Percentiles rank a stretch among this genome's conserved stretches.
phyloP scores from a whole-genome alignment of 2,329 filamentous ascomycete genomes.

The Penicillium griseofulvum region DNA sequence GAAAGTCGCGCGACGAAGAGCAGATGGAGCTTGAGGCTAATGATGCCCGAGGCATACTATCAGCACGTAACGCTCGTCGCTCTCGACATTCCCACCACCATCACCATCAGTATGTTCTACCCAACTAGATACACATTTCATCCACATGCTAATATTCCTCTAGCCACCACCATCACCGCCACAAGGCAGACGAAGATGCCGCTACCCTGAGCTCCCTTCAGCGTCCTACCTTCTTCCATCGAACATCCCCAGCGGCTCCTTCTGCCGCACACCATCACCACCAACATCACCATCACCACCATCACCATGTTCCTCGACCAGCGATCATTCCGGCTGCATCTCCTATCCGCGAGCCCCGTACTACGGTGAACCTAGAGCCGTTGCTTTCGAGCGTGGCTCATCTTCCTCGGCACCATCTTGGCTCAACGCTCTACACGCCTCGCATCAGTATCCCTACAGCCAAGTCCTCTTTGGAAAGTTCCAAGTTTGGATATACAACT shows the following conservation, averaged over 20 bases:
- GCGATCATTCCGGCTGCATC: constrained; percentile 23
- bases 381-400: constrained; percentile 70
- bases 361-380: constrained; percentile 64
- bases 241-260: constrained; percentile 29
- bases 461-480: constrained; percentile 43
- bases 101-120: constrained; percentile 52
- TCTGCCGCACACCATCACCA: constrained; percentile 40
- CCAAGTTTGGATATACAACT: constrained; percentile 58
- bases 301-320: constrained; percentile 31
- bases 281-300: constrained; percentile 48
- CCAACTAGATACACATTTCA: not conserved
- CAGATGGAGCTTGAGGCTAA: constrained; percentile 65
- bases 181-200: constrained; percentile 51
- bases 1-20: constrained; percentile 77
- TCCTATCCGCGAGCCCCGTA: constrained; percentile 58
- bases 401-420: constrained; percentile 74
- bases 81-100: constrained; percentile 56
- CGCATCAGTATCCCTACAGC: constrained; percentile 53
- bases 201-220: constrained; percentile 22
- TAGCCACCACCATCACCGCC: constrained; percentile 55
- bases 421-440: constrained; percentile 77
- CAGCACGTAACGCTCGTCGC: constrained; percentile 67
- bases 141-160: constrained; percentile 16
- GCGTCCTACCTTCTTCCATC: constrained; percentile 30
- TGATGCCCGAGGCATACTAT: constrained; percentile 59